Conservation (phyloP, 495 filamentous ascomycete genomes). For the Podospora pseudocomata region DNA sequence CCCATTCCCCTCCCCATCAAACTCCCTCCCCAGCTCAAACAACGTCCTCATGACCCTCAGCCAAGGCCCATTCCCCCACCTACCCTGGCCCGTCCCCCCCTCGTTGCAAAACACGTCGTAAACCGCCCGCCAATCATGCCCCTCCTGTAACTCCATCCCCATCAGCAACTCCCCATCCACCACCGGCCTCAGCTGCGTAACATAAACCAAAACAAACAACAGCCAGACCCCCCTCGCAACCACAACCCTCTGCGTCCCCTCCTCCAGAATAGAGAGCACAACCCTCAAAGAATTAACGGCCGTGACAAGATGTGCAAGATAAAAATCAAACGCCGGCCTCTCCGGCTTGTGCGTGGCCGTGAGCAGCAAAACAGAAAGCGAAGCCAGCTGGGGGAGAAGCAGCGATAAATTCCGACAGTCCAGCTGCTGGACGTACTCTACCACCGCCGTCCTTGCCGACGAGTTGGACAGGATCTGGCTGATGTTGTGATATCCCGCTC, state of each 20-base stretch:
- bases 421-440: conserved; percentile 29
- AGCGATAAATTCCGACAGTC: conserved; percentile 19
- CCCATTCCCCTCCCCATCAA: conserved; percentile 8
- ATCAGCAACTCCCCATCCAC: conserved; percentile 23
- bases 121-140: conserved; percentile 19
- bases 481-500: conserved; percentile 25
- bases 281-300: conserved; percentile 25
- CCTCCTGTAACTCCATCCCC: conserved; percentile 4
- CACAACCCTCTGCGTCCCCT: conserved; percentile 14
- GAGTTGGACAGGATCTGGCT: conserved; percentile 22
- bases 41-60: conserved; percentile 29
- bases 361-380: conserved; percentile 22
- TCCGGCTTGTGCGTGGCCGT: conserved; percentile 28
- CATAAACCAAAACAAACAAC: conserved; percentile 27
- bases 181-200: conserved; percentile 33
- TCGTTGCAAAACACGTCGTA: conserved; percentile 11
- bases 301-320: conserved; percentile 27
- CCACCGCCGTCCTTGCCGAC: conserved; percentile 17
- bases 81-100: neutral
- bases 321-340: conserved; percentile 29
- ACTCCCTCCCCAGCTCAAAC: conserved; percentile 22
- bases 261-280: conserved; percentile 20
- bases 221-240: conserved; percentile 31
- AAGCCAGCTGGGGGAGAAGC: conserved; percentile 25
- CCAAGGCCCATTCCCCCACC: conserved; percentile 18